Base-by-base conservation (phyloP, 768 basidiomycete genomes). In the Leccinum truebloodii region DNA sequence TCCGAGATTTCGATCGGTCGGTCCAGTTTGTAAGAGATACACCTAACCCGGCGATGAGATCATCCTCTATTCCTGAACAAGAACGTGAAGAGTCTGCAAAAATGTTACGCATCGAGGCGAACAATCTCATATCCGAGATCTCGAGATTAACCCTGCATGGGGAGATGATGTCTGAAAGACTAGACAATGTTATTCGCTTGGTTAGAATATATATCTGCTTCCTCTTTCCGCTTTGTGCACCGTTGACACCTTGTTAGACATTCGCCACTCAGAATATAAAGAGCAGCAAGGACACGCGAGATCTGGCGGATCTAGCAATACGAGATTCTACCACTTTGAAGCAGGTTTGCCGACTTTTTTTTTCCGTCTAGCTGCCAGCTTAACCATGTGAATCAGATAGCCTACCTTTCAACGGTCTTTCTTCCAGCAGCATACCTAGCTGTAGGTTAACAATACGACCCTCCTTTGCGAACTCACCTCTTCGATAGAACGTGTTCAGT, bases 371-470 rank as follows among this genome's bases (percentile, higher is more conserved):
- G 22, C 10, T 20, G 22, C 37, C 6, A 4, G 30, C 48, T 68
- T 13, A 71, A 12, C n/a, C 22, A 10, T 3, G 16, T 34, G 28
- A 8, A 59, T 79, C 39, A 84, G 67, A 78, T 86, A 30, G 74
- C 80, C 0, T 85, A 84, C 58, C 68, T 87, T 7, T 81, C 84
- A 0, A 82, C 84, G 82, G 59, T 83, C 30, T 87, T 85, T 69
- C 75, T 86, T 20, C 85, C 86, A 1, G 80, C 81, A 9, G 75
- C 78, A 12, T 84, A 82, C 35, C 14, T 74, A 1, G 56, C 73
- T n/a, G 72, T 73, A 63, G 7, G 73, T 63, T 5, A 4, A 46
- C 26, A 5, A 16, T 39, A 41, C 34, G 6, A 18, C 13, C 2
- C 39, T 51, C 44, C 18, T 49, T 41, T 2, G 39, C 12, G 35